Evolutionary conservation across 768 basidiomycete species (phyloP), one percentile per base, ranked within the genome.

Genomic region (Aureoboletus auriporus): DNA sequence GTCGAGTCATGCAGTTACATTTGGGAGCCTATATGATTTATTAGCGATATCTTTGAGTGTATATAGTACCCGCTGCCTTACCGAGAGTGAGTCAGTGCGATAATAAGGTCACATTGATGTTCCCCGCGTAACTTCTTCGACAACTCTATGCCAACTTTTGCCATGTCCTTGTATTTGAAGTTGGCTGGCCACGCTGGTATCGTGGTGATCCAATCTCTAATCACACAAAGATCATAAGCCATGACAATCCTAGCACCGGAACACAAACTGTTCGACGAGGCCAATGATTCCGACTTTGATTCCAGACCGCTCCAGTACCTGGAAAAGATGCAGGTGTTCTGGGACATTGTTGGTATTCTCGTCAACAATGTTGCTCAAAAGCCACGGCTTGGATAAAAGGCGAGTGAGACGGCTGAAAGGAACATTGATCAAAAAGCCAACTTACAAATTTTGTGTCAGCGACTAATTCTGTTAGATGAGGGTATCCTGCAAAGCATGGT

Each of bases 141-240:
- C 23, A 94, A 75, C 27, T 83, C 77, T n/a, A 77, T 62, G 1
- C 83, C 90, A 1, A 80, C 79, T 47, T 87, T 73, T 26, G 71
- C 71, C 89, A 94, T 92, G 41, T 86, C 79, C 47, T 70, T 78
- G 66, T 89, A 89, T 51, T 79, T 67, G 66, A 94, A 96, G 46
- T 79, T 80, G 1, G 79, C 43, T 1, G 92, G 93, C 91, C 93
- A 96, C 8, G 90, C 82, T 0, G 90, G 72, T 9, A 96, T 80
- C 1, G 93, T 94, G 23, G 74, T 75, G 43, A 95, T 92, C 93
- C 93, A 95, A 58, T 89, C 88, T 63, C 90, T 93, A 31, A 43
- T 14, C 30, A 26, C 54, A 30, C 28, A 37, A 31, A 10, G 20
- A 23, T 39, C 27, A 39, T 20, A 16, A 42, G 13, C 8, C 9